Conservation (phyloP, 176 grass and related monocot genomes). For the Avena atlantica region DNA sequence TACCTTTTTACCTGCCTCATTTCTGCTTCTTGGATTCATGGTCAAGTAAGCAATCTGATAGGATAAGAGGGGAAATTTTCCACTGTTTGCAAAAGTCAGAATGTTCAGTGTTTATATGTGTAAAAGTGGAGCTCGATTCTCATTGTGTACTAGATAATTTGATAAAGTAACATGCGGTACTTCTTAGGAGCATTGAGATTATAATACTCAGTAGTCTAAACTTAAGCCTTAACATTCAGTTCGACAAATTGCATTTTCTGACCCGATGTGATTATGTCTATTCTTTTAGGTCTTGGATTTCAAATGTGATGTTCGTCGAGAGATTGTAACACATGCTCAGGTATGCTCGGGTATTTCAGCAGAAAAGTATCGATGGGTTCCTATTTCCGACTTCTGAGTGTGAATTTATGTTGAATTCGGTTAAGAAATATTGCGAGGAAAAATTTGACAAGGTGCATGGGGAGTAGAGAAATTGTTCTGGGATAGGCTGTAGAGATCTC, state of each 20-base stretch:
- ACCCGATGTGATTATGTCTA: slow-evolving; percentile 16
- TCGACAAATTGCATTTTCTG: background rate
- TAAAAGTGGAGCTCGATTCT: background rate
- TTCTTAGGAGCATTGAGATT: background rate
- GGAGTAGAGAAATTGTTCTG: too few species aligned
- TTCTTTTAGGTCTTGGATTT: slow-evolving; percentile 79
- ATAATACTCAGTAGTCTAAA: background rate
- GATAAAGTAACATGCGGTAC: background rate
- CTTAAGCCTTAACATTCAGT: background rate
- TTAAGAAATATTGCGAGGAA: too few species aligned
- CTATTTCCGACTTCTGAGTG: too few species aligned
- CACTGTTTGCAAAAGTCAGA: background rate
- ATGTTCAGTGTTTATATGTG: background rate
- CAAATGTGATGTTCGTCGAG: slow-evolving; percentile 80
- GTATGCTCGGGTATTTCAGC: slow-evolving; percentile 33
- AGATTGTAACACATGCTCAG: slow-evolving; percentile 50
- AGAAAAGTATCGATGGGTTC: too few species aligned
- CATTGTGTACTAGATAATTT: background rate
- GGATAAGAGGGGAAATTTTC: background rate
- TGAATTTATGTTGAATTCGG: too few species aligned
- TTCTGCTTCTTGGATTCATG: background rate
- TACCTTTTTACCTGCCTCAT: background rate
- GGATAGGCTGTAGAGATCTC: too few species aligned
- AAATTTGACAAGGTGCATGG: too few species aligned
- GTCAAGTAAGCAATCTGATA: background rate